Percentiles rank a stretch among this genome's conserved stretches.
phyloP scores from a whole-genome alignment of 2,329 filamentous ascomycete species.

The Cladosporium cucumerinum region DNA sequence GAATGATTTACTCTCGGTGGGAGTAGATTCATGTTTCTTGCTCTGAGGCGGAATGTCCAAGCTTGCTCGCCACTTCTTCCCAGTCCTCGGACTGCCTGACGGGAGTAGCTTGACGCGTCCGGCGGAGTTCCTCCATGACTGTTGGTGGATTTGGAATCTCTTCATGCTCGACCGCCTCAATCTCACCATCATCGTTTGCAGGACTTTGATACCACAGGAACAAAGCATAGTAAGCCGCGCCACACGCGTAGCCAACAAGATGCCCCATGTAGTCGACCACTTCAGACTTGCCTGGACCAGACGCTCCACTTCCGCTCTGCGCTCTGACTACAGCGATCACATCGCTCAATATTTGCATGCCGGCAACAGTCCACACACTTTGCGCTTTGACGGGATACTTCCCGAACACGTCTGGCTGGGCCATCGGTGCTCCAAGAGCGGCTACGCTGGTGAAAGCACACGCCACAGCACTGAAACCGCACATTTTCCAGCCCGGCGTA shows the following conservation, averaged over 20 bases:
- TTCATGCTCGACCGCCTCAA: background rate
- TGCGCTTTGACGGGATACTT: background rate
- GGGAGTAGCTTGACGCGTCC: background rate
- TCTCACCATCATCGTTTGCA: background rate
- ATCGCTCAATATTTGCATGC: background rate
- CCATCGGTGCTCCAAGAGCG: background rate
- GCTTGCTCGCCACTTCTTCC: conserved; percentile 9
- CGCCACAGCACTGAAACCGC: conserved; percentile 7
- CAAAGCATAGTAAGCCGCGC: conserved; percentile 3
- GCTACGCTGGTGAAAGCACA: conserved; percentile 12
- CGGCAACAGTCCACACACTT: conserved; percentile 6
- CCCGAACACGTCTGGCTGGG: background rate
- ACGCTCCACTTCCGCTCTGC: background rate
- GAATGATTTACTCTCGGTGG: background rate
- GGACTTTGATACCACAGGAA: background rate
- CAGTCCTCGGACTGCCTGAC: conserved; percentile 6
- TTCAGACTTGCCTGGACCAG: background rate
- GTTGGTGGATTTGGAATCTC: background rate
- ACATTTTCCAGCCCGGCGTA: background rate
- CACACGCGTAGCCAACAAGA: conserved; percentile 10
- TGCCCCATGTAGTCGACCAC: conserved; percentile 1
- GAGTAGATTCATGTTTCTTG: background rate
- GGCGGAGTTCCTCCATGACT: background rate
- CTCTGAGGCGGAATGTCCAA: background rate
- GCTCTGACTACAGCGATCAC: background rate